Conservation (phyloP, 306 rosid species). For the Medicago ruthenica region DNA sequence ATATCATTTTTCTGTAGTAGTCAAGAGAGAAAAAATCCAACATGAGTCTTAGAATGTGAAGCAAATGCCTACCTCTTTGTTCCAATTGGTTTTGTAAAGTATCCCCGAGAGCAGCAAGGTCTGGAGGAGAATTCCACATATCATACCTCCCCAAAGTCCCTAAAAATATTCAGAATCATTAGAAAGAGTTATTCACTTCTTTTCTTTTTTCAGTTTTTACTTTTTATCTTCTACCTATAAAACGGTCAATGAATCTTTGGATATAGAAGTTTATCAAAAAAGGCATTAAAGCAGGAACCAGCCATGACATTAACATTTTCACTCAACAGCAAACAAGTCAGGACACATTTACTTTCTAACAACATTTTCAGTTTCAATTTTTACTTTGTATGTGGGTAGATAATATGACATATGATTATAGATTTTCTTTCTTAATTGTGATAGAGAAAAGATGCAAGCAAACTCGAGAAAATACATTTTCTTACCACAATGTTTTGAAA, state of each 20-base stretch:
- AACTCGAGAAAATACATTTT: background rate
- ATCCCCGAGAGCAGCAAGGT: slow-evolving; percentile 44
- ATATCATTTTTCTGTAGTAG: slow-evolving; percentile 27
- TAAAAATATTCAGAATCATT: slow-evolving; percentile 36
- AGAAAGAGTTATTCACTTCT: background rate
- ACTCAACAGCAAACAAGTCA: slow-evolving; percentile 20
- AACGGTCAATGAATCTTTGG: background rate
- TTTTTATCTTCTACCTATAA: background rate
- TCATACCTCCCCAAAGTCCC: slow-evolving; percentile 66
- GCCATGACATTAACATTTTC: background rate
- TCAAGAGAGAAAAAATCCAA: background rate
- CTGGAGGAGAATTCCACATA: slow-evolving; percentile 54
- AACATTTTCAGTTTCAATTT: background rate
- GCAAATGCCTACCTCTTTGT: slow-evolving; percentile 50
- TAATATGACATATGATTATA: background rate
- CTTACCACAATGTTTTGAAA: background rate
- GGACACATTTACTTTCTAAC: background rate
- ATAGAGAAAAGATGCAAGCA: background rate
- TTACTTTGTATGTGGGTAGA: background rate
- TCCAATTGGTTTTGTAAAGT: slow-evolving; percentile 57
- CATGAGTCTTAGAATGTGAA: slow-evolving; percentile 9
- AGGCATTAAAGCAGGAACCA: background rate
- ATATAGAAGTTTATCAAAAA: background rate
- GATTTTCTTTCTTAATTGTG: too few species aligned
- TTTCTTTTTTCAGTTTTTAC: background rate